phyloP scores from a whole-genome alignment of 768 basidiomycete genomes.

The Naganishia vishniacii region DNA sequence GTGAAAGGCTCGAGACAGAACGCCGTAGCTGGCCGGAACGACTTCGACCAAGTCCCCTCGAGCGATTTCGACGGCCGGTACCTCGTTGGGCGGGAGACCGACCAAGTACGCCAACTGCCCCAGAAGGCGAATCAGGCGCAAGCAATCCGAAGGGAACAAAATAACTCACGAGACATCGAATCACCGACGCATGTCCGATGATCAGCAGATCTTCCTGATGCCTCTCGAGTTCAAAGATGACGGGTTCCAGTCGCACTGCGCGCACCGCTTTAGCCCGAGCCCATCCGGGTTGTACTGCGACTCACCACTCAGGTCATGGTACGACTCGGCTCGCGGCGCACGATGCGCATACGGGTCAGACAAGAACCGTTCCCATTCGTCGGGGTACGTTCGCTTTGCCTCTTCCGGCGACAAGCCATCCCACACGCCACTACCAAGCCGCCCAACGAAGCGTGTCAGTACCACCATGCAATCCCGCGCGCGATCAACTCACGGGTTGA shows the following conservation, averaged over 20 bases:
- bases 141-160: background rate
- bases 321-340: slow-evolving; percentile 90
- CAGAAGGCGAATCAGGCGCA: background rate
- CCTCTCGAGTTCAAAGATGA: slow-evolving; percentile 86
- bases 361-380: slow-evolving; percentile 87
- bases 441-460: background rate
- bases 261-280: background rate
- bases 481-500: slow-evolving; percentile 72
- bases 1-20: slow-evolving; percentile 71
- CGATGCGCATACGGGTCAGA: slow-evolving; percentile 89
- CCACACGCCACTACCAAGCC: slow-evolving; percentile 65
- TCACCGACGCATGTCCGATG: slow-evolving; percentile 94
- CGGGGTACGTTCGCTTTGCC: slow-evolving; percentile 81
- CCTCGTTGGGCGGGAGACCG: slow-evolving; percentile 88
- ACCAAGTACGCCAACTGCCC: slow-evolving; percentile 58
- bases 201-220: slow-evolving; percentile 91
- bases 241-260: slow-evolving; percentile 87
- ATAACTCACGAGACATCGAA: slow-evolving; percentile 66
- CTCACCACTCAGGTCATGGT: slow-evolving; percentile 67
- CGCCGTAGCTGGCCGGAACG: slow-evolving; percentile 57
- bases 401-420: slow-evolving; percentile 88
- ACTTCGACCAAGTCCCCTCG: slow-evolving; percentile 89
- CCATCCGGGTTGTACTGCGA: no score
- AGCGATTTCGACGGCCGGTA: slow-evolving; percentile 94
- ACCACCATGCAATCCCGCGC: background rate